phyloP scores from a whole-genome alignment of 2,329 filamentous ascomycete genomes.

The Neofusicoccum sp. region DNA sequence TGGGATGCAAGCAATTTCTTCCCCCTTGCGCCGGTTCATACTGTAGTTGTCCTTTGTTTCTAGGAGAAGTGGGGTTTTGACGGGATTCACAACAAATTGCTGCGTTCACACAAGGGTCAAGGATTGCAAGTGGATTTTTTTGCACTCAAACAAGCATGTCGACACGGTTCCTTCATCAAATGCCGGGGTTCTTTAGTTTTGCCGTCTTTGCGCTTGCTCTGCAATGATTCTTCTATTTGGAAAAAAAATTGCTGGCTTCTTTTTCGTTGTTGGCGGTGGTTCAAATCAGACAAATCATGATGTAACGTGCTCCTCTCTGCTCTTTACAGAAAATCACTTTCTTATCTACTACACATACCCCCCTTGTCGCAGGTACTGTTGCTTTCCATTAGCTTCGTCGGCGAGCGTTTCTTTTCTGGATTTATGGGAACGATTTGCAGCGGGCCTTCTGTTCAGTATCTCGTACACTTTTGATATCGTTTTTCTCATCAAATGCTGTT shows the following conservation, averaged over 20 bases:
- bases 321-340: slow-evolving; percentile 18
- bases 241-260: slow-evolving; percentile 17
- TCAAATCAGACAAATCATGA: slow-evolving; percentile 18
- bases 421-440: slow-evolving; percentile 12
- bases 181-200: slow-evolving; percentile 17
- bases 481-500: slow-evolving; percentile 4
- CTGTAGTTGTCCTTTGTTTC: slow-evolving; percentile 19
- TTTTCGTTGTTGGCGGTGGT: slow-evolving; percentile 15
- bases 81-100: slow-evolving; percentile 19
- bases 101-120: slow-evolving; percentile 18
- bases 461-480: slow-evolving; percentile 12
- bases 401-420: slow-evolving; percentile 17
- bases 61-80: slow-evolving; percentile 17
- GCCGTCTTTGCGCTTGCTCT: slow-evolving; percentile 16
- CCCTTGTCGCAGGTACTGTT: slow-evolving; percentile 15
- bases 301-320: slow-evolving; percentile 18
- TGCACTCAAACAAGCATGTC: slow-evolving; percentile 18
- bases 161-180: slow-evolving; percentile 18
- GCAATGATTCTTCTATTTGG: slow-evolving; percentile 17
- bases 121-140: slow-evolving; percentile 15
- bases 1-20: slow-evolving; percentile 18
- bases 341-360: slow-evolving; percentile 18
- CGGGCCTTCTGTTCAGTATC: slow-evolving; percentile 10
- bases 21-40: slow-evolving; percentile 18
- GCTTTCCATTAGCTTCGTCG: slow-evolving; percentile 16